Base-by-base conservation (phyloP, 2,329 filamentous ascomycete species). In the Alternaria ethzedia region DNA sequence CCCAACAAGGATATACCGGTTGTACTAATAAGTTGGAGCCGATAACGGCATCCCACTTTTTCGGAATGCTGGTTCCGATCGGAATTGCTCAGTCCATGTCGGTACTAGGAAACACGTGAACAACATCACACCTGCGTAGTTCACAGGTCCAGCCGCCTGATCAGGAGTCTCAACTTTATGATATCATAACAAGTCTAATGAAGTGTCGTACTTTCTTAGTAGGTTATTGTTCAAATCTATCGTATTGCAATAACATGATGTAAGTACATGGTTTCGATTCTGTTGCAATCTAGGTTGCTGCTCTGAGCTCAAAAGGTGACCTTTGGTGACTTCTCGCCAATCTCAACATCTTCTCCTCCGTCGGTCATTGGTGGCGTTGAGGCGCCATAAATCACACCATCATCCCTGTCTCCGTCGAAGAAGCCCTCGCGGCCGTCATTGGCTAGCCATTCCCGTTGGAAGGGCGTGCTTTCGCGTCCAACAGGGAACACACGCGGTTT, bases 391-490 rank as follows among this genome's bases (percentile, higher is more conserved):
- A 66, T 54, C 17, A 59, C 61, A n/a, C 54, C 57, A 23, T 49
- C 51, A 17, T 68, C 67, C 28, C 67, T 78, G 20, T 78, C 74
- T 4, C 70, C 71, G 17, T 72, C 69, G 52, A 73, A 78, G 61
- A 77, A 78, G 2, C 73, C 74, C 52, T 77, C 73, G 6, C 69
- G 68, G 2, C 67, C 66, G 11, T 68, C 70, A 12, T 73, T 67
- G 78, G 63, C 72, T 28, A 75, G 54, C 66, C 69, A 73, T 50
- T 74, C 71, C 58, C 61, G 67, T 20, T 36, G 61, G 0, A 66
- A 55, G 7, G 67, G 64, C 12, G 67, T 63, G 36, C 62, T 64
- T 50, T 72, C 69, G 6, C 70, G 69, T 21, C 70, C 70, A 6
- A 49, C 15, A 25, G 72, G 72, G 21, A 71, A 72, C 5, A 72